Conservation (phyloP, 257 asterid species). For the Henckelia pumila region DNA sequence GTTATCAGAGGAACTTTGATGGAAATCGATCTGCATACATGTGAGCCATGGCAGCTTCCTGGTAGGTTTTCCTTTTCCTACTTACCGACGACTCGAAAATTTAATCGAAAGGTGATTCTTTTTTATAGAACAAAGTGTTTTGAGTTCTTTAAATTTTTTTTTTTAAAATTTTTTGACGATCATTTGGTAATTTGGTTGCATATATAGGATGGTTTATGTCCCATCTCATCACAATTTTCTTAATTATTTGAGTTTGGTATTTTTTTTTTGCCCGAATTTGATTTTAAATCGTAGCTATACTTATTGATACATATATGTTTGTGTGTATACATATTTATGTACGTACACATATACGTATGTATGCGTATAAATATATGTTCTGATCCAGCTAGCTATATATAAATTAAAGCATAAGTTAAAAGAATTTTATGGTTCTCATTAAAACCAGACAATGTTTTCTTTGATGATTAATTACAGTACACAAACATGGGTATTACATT, state of each 20-base stretch:
- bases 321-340: background rate
- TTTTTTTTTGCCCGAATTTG: background rate
- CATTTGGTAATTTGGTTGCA: too few species aligned
- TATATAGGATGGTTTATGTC: background rate
- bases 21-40: slow-evolving; percentile 79
- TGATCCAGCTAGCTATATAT: background rate
- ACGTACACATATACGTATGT: background rate
- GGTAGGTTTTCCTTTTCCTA: slow-evolving; percentile 41
- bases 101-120: background rate
- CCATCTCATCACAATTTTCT: background rate
- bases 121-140: background rate
- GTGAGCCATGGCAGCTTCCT: slow-evolving; percentile 99
- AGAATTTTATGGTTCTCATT: background rate
- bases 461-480: background rate
- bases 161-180: too few species aligned
- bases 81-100: background rate
- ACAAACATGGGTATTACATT: background rate
- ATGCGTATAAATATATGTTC: too few species aligned
- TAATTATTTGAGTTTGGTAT: background rate
- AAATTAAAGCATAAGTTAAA: background rate
- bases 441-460: background rate
- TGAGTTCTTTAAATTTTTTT: background rate
- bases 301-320: slow-evolving; percentile 1
- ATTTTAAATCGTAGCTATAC: background rate
- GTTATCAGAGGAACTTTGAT: slow-evolving; percentile 56